Conservation (phyloP, 2,329 filamentous ascomycete species). For the Exophiala phaeomuriformis region DNA sequence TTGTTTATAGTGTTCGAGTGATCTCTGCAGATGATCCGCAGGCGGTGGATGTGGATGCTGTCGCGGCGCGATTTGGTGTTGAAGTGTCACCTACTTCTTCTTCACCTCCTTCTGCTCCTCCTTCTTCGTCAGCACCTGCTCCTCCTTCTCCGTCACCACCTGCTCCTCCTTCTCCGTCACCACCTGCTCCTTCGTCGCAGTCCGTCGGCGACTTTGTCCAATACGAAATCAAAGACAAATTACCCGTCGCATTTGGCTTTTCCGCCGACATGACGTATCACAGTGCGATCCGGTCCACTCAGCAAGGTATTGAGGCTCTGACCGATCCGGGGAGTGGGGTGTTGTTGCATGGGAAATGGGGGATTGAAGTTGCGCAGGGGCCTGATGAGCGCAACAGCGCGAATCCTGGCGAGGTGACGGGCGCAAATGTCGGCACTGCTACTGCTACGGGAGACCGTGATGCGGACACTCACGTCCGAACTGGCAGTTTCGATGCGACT, state of each 20-base stretch:
- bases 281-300: slow-evolving; percentile 13
- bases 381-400: not conserved
- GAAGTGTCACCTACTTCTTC: not conserved
- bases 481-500: not conserved
- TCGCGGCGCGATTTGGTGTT: slow-evolving; percentile 11
- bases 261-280: slow-evolving; percentile 19
- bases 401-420: too few species aligned
- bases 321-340: slow-evolving; percentile 25
- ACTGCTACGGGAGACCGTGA: too few species aligned
- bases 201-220: slow-evolving; percentile 15
- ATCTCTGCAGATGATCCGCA: slow-evolving; percentile 10
- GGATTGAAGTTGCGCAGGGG: slow-evolving; percentile 5
- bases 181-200: slow-evolving; percentile 1
- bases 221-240: slow-evolving; percentile 26
- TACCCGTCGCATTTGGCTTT: slow-evolving; percentile 16
- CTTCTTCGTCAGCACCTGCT: too few species aligned
- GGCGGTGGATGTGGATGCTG: slow-evolving; percentile 11
- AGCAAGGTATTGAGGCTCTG: slow-evolving; percentile 21
- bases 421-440: too few species aligned
- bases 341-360: slow-evolving; percentile 17
- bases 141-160: too few species aligned
- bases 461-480: not conserved
- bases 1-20: slow-evolving; percentile 11
- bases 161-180: not conserved
- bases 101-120: too few species aligned